Conservation (phyloP, 1,284 basidiomycete species). For the Hortiboletus rubellus region DNA sequence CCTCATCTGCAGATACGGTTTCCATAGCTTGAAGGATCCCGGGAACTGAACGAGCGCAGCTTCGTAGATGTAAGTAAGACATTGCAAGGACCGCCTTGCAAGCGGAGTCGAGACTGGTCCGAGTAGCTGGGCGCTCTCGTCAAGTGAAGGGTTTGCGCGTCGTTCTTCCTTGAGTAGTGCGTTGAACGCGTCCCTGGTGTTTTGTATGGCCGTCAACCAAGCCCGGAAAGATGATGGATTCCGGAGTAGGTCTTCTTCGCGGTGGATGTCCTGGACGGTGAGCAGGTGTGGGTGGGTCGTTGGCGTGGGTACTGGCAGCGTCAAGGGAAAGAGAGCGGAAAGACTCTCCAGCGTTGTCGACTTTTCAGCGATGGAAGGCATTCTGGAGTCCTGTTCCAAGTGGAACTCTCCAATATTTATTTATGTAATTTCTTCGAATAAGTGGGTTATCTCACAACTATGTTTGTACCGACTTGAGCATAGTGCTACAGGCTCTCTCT, state of each 20-base stretch:
- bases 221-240: slow-evolving; percentile 90
- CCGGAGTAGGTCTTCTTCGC: slow-evolving; percentile 94
- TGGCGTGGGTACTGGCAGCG: slow-evolving; percentile 83
- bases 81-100: slow-evolving; percentile 76
- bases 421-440: not conserved
- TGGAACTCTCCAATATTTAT: slow-evolving; percentile 3
- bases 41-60: slow-evolving; percentile 88
- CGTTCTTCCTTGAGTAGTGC: slow-evolving; percentile 59
- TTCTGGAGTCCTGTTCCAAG: slow-evolving; percentile 30
- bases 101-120: slow-evolving; percentile 75
- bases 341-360: slow-evolving; percentile 52
- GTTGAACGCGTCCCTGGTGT: slow-evolving; percentile 67
- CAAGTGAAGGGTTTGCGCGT: slow-evolving; percentile 42
- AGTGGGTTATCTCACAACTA: slow-evolving; percentile 4
- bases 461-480: not conserved
- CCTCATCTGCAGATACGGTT: slow-evolving; percentile 83
- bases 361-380: slow-evolving; percentile 55
- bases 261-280: slow-evolving; percentile 73
- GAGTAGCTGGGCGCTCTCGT: slow-evolving; percentile 54
- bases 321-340: slow-evolving; percentile 72
- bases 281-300: slow-evolving; percentile 77
- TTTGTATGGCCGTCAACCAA: slow-evolving; percentile 88
- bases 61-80: slow-evolving; percentile 90
- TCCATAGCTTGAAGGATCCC: slow-evolving; percentile 93
- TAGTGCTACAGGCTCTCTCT: too few relatives aligned